A percentile compares a stretch with the other conserved stretches of the same genome.
These are phyloP conservation scores for Beauveria sp. DNA, from an alignment of 2,329 filamentous ascomycete species.

Conservation along the genomic window DNA sequence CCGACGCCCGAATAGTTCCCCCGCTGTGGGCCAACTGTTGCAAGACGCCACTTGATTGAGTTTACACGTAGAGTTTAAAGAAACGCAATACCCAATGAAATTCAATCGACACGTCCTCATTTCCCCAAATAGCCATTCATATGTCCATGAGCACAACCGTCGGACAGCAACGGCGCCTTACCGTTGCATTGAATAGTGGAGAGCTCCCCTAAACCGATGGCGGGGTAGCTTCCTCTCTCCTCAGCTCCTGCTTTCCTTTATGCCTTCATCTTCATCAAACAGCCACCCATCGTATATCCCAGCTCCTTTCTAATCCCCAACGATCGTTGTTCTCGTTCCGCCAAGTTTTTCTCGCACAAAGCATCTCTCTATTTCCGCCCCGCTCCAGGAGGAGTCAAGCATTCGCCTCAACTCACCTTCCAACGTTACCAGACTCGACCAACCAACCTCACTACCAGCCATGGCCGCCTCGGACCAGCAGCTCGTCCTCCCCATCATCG, in stretches of 20 bases:
- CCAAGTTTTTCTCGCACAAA: not conserved
- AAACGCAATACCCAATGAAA: not conserved
- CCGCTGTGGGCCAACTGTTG: not conserved
- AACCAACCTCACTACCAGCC: not conserved
- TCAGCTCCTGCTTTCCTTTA: not conserved
- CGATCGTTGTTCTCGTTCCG: not conserved
- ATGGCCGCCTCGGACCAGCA: constrained; percentile 6
- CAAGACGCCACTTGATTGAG: not conserved
- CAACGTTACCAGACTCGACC: not conserved
- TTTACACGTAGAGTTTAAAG: not conserved
- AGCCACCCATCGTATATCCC: not conserved
- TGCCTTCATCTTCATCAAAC: not conserved
- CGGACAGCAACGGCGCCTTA: not conserved
- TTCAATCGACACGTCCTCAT: not conserved
- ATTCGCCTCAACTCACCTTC: not conserved
- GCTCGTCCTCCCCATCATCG: constrained; percentile 57
- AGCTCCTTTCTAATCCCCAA: not conserved
- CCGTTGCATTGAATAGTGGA: not conserved
- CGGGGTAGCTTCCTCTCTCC: constrained; percentile 3
- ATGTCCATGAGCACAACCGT: not conserved
- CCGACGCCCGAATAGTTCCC: not conserved
- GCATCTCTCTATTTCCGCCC: not conserved
- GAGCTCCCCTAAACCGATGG: constrained; percentile 3
- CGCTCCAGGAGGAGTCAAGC: not conserved
- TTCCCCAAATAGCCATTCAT: not conserved